Evolutionary conservation across 495 filamentous ascomycete species (phyloP).

Genomic region (Lophiotrema nucula): DNA sequence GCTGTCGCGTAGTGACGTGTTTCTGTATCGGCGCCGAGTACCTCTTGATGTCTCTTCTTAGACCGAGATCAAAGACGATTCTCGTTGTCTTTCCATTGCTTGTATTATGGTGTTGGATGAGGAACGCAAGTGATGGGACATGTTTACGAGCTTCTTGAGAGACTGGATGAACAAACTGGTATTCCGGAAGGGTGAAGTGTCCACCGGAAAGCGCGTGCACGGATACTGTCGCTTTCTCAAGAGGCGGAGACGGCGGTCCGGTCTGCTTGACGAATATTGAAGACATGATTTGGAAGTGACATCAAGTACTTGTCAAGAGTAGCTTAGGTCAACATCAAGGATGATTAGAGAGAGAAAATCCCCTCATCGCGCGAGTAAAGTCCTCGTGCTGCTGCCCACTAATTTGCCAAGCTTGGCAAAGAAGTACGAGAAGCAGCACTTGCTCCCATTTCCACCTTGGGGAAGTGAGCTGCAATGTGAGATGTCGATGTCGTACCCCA

Average conservation of each 20-base stretch:
- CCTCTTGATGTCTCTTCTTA: conserved; percentile 36
- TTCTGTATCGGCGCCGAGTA: conserved; percentile 42
- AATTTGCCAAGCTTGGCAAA: too few species aligned
- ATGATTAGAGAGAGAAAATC: too few species aligned
- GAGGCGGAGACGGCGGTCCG: conserved; percentile 22
- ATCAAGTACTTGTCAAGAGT: too few species aligned
- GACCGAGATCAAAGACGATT: conserved; percentile 47
- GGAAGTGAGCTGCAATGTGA: too few species aligned
- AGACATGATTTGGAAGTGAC: conserved; percentile 5
- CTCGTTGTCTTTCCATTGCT: conserved; percentile 31
- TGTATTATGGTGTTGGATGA: conserved; percentile 41
- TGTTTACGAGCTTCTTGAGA: conserved; percentile 29
- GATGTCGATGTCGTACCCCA: too few species aligned
- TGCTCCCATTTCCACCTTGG: too few species aligned
- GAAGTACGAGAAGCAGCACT: too few species aligned
- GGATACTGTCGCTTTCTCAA: conserved; percentile 17
- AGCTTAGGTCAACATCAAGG: too few species aligned
- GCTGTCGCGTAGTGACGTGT: conserved; percentile 41
- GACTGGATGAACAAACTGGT: conserved; percentile 43
- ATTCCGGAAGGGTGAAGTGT: conserved; percentile 44
- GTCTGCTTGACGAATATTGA: conserved; percentile 4
- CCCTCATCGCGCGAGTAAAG: too few species aligned
- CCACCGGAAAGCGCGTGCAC: conserved; percentile 30
- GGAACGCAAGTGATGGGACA: conserved; percentile 41
- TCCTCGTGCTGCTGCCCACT: too few species aligned